Base-by-base conservation (phyloP, 2,329 filamentous ascomycete genomes). In the Verticillium longisporum region DNA sequence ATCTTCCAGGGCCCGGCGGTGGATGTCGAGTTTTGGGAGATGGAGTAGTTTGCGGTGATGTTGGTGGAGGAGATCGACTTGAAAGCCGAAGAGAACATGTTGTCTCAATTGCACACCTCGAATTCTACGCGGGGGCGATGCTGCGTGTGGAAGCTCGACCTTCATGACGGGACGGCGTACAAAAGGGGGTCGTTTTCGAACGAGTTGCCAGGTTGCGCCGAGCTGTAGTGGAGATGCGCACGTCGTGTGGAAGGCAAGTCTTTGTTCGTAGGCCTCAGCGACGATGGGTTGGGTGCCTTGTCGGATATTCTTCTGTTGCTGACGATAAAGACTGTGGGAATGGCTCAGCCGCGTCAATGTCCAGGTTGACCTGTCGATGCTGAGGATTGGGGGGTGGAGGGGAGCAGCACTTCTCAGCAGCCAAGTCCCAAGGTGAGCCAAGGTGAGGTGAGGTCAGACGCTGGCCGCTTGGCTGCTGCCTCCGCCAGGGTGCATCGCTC, bases 1-100 rank as follows among this genome's bases (percentile, higher is more conserved):
- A 99, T 95, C 79, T 92, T 96, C 95, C 95, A 99, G 62, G 93
- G 91, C 18, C 95, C 95, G 15, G 93, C 91, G 59, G 86, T 86
- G 58, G 92, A 90, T n/a, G 86, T 88, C 11, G 90, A 85, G 62
- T 85, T 86, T 32, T 88, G 82, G 26, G 91, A 88, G 66, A 98
- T 82, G 67, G 89, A 86, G 77, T 99, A 99, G 78, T 97, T 96
- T 72, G 89, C 88, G 62, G 88, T 88, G 77, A 99, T 98, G 77
- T 97, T 97, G 63, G 90, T 83, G 68, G 85, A 94, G 66, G 88
- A 89, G 74, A 98, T 94, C 65, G 94, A 96, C 77, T 98, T 98
- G 73, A 98, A 84, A 66, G 92, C 91, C 64, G 88, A 93, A 71
- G 92, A 91, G 77, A 97, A 97, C 93, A 98, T 97, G 74, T 72